Conservation (phyloP, 306 rosid genomes). For the Vigna nakashimae region DNA sequence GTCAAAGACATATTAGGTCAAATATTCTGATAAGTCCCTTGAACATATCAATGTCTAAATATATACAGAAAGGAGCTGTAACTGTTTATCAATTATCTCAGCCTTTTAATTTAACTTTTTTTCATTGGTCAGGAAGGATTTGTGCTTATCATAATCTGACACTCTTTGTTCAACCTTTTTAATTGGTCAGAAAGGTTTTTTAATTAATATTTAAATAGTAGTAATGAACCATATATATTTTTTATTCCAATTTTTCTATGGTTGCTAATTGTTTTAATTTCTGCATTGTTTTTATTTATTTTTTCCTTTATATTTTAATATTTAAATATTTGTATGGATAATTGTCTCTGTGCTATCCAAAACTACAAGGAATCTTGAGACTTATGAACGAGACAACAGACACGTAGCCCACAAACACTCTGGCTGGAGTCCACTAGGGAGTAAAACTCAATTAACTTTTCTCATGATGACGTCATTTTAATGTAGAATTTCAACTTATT, state of each 20-base stretch:
- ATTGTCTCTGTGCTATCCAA: slow-evolving; percentile 16
- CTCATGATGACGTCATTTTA: too few species aligned
- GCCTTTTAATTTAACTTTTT: background rate
- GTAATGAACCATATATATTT: too few species aligned
- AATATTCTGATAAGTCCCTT: background rate
- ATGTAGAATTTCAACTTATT: background rate
- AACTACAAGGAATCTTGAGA: slow-evolving; percentile 26
- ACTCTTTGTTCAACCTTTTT: background rate
- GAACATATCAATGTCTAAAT: background rate
- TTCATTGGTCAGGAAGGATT: background rate
- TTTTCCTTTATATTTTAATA: background rate
- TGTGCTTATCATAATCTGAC: background rate
- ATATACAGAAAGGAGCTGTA: background rate
- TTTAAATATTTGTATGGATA: background rate
- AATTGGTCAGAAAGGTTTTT: background rate
- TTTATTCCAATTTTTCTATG: too few species aligned
- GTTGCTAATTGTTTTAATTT: too few species aligned
- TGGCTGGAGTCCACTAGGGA: background rate
- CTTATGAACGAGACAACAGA: background rate
- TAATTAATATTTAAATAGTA: background rate
- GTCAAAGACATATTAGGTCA: background rate
- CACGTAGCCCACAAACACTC: slow-evolving; percentile 18
- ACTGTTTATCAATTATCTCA: background rate
- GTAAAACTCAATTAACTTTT: too few species aligned
- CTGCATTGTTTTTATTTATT: too few species aligned